Base-by-base conservation (phyloP, 371 early-diverging fungal species). In the Mucor circinelloides region DNA sequence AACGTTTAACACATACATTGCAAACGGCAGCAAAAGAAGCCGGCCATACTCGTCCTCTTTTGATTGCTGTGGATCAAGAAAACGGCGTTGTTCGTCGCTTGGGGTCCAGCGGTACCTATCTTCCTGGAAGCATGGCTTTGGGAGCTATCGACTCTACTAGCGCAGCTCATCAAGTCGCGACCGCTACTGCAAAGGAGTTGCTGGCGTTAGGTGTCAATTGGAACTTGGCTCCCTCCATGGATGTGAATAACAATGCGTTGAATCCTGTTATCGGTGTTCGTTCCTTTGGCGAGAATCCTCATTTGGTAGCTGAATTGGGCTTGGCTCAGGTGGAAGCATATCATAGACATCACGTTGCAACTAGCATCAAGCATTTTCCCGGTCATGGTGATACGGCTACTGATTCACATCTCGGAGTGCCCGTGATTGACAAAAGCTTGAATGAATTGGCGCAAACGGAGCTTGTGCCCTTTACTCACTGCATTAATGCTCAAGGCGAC, bases 361-460 rank as follows among this genome's bases (percentile, higher is more conserved):
- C 80, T 0, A 78, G 80, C 52, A 36, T 75, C 48, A 84, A 84
- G 54, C 84, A 84, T 71, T 81, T 84, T 31, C 84, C 86, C 9
- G 86, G 86, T 2, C 84, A 85, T 63, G 86, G 86, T 19, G 86
- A 85, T 52, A 84, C 86, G 0, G 80, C 78, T 4, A 76, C 78
- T 1, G 86, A 85, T 40, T 82, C 84, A 0, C 84, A 85, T 74
- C 44, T 81, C 30, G 79, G 80, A 21, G 67, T 85, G 0, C 86
- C 86, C 9, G 76, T 82, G 5, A 81, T 83, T 66, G 70, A 82
- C 46, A 83, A 82, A 62, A 60, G 64, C 2, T 19, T 77, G 6
- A 54, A 79, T 17, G 79, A 80, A 15, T 65, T 85, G 7, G 71
- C 81, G 10, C 19, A 64, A 13, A 46, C 70, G 3, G 86, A 85